phyloP scores from a whole-genome alignment of 768 basidiomycete genomes.

The Amanita exitialis region DNA sequence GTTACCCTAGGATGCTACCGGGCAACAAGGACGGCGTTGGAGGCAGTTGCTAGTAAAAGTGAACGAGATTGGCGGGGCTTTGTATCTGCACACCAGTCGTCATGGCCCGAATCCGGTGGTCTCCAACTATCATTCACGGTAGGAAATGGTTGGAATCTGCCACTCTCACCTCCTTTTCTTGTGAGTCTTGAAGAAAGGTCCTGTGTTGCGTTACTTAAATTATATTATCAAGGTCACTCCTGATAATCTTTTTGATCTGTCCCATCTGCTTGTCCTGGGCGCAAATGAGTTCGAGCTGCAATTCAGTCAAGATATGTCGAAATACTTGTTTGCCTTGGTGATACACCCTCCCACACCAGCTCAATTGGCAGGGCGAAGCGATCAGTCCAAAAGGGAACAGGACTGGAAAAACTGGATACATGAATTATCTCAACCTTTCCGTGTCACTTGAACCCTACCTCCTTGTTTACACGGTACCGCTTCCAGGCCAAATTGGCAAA shows the following conservation, averaged over 20 bases:
- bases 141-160: background rate
- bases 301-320: conserved; percentile 33
- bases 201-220: background rate
- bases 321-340: conserved; percentile 35
- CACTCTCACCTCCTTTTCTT: conserved; percentile 3
- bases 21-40: background rate
- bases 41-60: background rate
- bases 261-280: conserved; percentile 30
- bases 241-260: conserved; percentile 42
- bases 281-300: conserved; percentile 31
- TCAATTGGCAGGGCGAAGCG: conserved; percentile 29
- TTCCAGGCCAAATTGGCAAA: background rate
- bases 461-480: background rate
- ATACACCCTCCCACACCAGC: conserved; percentile 37
- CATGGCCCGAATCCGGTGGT: conserved; percentile 1
- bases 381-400: conserved; percentile 20
- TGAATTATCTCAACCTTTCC: conserved; percentile 21
- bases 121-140: background rate
- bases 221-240: conserved; percentile 27
- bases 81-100: background rate
- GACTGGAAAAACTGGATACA: conserved; percentile 34
- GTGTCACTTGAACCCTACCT: conserved; percentile 9
- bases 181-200: background rate
- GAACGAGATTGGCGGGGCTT: conserved; percentile 1
- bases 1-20: conserved; percentile 4